Evolutionary conservation across 441 rosid species (phyloP).

Genomic region (Gossypium laxum): DNA sequence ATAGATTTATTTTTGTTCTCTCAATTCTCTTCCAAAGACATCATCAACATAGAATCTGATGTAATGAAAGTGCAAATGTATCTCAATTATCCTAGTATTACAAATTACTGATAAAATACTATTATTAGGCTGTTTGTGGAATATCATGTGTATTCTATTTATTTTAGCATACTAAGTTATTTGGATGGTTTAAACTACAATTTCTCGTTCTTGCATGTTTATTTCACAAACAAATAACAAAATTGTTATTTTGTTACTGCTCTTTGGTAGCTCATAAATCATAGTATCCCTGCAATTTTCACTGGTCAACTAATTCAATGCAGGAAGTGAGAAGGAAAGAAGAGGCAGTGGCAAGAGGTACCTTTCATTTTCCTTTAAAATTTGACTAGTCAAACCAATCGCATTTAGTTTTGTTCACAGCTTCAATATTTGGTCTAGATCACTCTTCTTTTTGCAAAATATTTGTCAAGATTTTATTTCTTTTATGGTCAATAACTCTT

Average conservation of each 20-base stretch:
- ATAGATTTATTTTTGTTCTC: not conserved
- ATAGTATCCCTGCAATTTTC: conserved; percentile 7
- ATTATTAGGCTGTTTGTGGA: not conserved
- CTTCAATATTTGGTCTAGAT: not conserved
- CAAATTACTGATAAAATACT: not conserved
- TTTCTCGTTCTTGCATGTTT: not conserved
- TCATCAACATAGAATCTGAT: not conserved
- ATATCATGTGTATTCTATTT: not conserved
- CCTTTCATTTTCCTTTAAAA: not conserved
- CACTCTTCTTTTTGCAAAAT: not conserved
- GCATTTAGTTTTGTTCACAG: not conserved
- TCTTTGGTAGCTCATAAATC: not conserved
- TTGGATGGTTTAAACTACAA: not conserved
- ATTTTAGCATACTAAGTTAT: not conserved
- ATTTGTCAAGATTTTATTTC: not conserved
- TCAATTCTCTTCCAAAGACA: not conserved
- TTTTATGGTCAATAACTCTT: not conserved
- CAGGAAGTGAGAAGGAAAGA: conserved; percentile 69
- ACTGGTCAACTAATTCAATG: conserved; percentile 13
- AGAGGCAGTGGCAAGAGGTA: conserved; percentile 85
- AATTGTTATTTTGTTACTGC: not conserved
- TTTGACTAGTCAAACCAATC: not conserved
- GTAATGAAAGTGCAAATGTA: not conserved
- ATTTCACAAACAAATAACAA: not conserved
- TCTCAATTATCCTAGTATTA: not conserved